These are phyloP conservation scores for Artomyces pyxidatus DNA, from an alignment of 768 basidiomycete genomes.

Conservation along the genomic window DNA sequence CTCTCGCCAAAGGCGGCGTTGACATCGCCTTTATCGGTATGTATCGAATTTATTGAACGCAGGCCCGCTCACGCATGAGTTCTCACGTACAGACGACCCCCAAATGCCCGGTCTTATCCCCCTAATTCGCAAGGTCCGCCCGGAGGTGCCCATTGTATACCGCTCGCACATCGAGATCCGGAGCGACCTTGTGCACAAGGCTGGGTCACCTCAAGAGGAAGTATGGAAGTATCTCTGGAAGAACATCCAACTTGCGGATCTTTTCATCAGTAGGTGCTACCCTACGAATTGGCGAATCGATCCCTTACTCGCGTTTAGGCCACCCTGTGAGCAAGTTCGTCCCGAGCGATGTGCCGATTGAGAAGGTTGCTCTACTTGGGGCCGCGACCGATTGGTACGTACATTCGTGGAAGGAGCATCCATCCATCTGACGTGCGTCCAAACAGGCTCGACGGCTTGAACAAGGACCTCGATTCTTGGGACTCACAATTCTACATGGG, in stretches of 20 bases:
- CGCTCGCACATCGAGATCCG: conserved; percentile 94
- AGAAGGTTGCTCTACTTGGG: conserved; percentile 66
- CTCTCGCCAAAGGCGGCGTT: conserved; percentile 72
- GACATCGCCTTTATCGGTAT: conserved; percentile 85
- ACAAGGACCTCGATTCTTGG: conserved; percentile 79
- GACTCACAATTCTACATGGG: conserved; percentile 87
- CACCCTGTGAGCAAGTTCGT: conserved; percentile 95
- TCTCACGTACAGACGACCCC: conserved; percentile 55
- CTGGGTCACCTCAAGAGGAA: conserved; percentile 79
- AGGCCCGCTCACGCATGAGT: conserved; percentile 9
- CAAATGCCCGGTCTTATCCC: conserved; percentile 94
- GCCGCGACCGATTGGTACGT: conserved; percentile 81
- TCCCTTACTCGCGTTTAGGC: conserved; percentile 26
- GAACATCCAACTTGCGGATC: conserved; percentile 81
- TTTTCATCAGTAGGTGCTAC: conserved; percentile 71
- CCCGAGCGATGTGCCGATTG: conserved; percentile 69
- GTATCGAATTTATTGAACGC: conserved; percentile 8
- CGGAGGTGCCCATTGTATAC: conserved; percentile 84
- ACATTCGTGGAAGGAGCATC: too few relatives aligned
- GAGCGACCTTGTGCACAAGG: conserved; percentile 67
- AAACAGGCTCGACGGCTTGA: conserved; percentile 81
- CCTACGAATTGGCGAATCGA: not conserved
- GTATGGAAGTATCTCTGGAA: conserved; percentile 96
- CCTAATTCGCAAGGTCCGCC: conserved; percentile 76
- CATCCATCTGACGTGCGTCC: conserved; percentile 1